These are phyloP conservation scores for Blumeria graminis DNA, from an alignment of 2,329 filamentous ascomycete species.

Conservation along the genomic window DNA sequence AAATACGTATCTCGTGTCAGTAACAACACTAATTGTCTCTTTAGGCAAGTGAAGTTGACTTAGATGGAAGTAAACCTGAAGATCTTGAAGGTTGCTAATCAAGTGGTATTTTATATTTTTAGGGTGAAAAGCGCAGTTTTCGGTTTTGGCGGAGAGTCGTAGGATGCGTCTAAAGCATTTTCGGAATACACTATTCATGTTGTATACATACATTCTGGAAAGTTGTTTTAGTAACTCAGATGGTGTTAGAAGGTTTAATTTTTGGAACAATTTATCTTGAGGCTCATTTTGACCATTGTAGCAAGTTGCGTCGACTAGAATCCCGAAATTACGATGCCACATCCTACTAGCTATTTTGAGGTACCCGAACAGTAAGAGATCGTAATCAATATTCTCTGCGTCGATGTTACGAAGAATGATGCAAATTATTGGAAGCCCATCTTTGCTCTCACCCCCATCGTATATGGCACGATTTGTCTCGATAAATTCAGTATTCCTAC, in stretches of 20 bases:
- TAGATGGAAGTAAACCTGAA: constrained; percentile 41
- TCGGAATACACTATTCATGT: constrained; percentile 47
- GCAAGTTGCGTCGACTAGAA: constrained; percentile 45
- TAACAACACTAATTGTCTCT: constrained; percentile 44
- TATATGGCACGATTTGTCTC: constrained; percentile 41
- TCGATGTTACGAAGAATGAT: constrained; percentile 45
- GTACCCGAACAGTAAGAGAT: constrained; percentile 42
- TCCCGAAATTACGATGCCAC: constrained; percentile 43
- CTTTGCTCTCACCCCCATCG: constrained; percentile 48
- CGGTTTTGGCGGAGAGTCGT: constrained; percentile 34
- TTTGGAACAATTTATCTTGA: constrained; percentile 39
- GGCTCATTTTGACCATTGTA: constrained; percentile 44
- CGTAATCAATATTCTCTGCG: constrained; percentile 37
- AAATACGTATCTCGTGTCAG: constrained; percentile 39
- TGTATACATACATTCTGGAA: constrained; percentile 41
- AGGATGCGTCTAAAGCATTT: constrained; percentile 42
- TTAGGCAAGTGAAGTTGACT: constrained; percentile 42
- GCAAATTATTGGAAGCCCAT: constrained; percentile 43
- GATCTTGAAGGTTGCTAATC: constrained; percentile 37
- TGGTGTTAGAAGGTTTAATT: constrained; percentile 36
- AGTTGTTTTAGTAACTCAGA: constrained; percentile 34
- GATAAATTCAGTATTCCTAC: constrained; percentile 38
- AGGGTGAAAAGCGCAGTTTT: constrained; percentile 34
- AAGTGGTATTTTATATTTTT: constrained; percentile 41
- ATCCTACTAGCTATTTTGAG: constrained; percentile 47